phyloP scores from a whole-genome alignment of 306 rosid species.

The Sindora glabra region DNA sequence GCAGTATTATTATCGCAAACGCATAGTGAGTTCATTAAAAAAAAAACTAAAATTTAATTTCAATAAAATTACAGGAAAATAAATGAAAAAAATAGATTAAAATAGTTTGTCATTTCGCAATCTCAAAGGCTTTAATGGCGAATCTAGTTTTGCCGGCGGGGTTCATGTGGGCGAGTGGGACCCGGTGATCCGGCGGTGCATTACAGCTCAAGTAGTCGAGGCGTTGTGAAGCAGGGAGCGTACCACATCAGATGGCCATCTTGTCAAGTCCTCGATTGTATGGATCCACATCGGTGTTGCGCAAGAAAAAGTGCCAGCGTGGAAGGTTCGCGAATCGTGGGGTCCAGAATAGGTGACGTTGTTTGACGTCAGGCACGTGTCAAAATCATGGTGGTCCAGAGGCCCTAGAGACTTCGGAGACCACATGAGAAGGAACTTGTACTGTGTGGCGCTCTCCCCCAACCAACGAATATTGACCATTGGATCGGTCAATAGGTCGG shows the following conservation, averaged over 20 bases:
- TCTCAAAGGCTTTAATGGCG: conserved; percentile 5
- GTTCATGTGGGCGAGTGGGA: conserved; percentile 24
- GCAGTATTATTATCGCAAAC: no score
- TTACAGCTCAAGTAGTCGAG: conserved; percentile 13
- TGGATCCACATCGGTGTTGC: conserved; percentile 11
- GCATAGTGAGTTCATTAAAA: no score
- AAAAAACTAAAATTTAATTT: no score
- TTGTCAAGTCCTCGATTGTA: background rate
- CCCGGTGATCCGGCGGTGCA: conserved; percentile 26
- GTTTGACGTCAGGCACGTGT: conserved; percentile 34
- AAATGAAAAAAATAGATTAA: no score
- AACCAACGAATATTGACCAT: no score
- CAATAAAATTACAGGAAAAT: no score
- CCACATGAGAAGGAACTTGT: conserved; percentile 13
- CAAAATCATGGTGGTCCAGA: conserved; percentile 20
- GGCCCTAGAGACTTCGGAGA: conserved; percentile 25
- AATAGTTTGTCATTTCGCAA: conserved; percentile 2
- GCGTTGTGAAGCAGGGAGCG: background rate
- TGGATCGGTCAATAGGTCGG: no score
- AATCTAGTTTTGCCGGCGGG: conserved; percentile 28
- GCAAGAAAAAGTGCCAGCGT: conserved; percentile 2
- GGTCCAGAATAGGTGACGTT: background rate
- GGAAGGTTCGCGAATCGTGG: conserved; percentile 10
- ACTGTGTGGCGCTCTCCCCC: no score
- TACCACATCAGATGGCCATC: background rate